These are phyloP conservation scores for Acanthamoeba castellanii DNA, from an alignment of 208 protist genomes.

Conservation along the genomic window DNA sequence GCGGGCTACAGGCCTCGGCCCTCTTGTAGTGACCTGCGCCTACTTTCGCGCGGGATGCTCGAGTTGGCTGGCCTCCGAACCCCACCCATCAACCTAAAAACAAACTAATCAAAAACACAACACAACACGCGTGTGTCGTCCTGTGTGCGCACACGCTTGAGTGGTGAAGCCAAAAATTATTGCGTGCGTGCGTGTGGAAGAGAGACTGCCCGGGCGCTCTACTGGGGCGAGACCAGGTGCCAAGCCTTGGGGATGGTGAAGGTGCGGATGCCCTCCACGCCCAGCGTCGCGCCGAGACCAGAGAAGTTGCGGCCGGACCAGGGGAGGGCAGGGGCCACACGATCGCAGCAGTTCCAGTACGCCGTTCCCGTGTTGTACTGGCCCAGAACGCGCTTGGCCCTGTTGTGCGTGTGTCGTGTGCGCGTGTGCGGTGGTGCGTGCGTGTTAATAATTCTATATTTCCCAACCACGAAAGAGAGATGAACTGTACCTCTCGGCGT, in stretches of 20 bases:
- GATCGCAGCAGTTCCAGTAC: slow-evolving; percentile 84
- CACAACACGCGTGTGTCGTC: neutral
- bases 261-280: slow-evolving; percentile 56
- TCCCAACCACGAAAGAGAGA: neutral
- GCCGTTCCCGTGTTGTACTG: slow-evolving; percentile 78
- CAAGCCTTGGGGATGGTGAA: slow-evolving; percentile 67
- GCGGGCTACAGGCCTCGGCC: slow-evolving; percentile 25
- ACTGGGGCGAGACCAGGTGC: slow-evolving; percentile 41
- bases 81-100: neutral
- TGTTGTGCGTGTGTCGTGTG: neutral
- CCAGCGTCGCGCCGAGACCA: neutral
- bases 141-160: neutral
- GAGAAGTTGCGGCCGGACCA: slow-evolving; percentile 68
- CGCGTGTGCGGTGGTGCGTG: no score
- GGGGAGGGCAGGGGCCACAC: slow-evolving; percentile 7
- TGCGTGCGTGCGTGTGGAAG: no score
- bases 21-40: slow-evolving; percentile 33
- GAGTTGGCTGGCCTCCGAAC: slow-evolving; percentile 42
- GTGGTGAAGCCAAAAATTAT: neutral
- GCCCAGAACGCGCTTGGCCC: slow-evolving; percentile 65
- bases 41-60: slow-evolving; percentile 49
- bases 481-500: neutral
- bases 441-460: neutral
- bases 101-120: neutral
- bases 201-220: no score